Base-by-base conservation (phyloP, 148 eudicot species). In the Rhododendron ferrugineum region DNA sequence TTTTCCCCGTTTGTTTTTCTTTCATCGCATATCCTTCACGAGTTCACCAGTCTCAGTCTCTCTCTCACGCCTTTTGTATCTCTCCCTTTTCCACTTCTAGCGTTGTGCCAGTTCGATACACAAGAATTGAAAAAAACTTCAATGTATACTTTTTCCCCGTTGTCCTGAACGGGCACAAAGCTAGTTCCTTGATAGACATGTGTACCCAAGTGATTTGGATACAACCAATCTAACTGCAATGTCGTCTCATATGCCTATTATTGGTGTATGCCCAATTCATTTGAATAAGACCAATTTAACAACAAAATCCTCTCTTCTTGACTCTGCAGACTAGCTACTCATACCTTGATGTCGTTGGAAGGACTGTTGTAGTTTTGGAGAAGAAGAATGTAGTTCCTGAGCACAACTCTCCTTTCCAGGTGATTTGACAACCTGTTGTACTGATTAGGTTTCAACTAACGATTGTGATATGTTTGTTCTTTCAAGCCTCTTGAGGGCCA, bases 371-470 rank as follows among this genome's bases (percentile, higher is more conserved):
- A 87, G 99, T 97, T 85, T 88, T 97, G 85, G 92, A 93, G 84
- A 97, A 97, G 93, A 89, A 36, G 58, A 97, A 95, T 89, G 94
- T 93, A 30, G 98, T 97, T 85, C 98, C 98, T 86, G 99, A 97
- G 87, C 98, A 97, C 86, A 92, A 92, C 88, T 80, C 91, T 72
- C 93, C 94, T 78, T 95, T 97, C 88, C 98, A 95, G 99, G 99
- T 97, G 64, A 86, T 80, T 52, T 80, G 56, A 26, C 23, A 68
- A 52, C 74, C 82, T 52, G 26, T 37, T 11, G 8, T 84, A 40
- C 44, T 49, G 86, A n/a, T 23, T 54, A 68, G 60, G 34, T 82
- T 42, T 82, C 49, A 62, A 28, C 18, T 28, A 28, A 30, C 22
- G 6, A 47, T 83, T 78, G 30, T 47, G 16, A 46, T 58, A 11